Percentiles rank a stretch among this genome's conserved stretches.
Evolutionary conservation across 192 early-diverging fungal genomes (phyloP).

Genomic region (Umbelopsis isabellina): DNA sequence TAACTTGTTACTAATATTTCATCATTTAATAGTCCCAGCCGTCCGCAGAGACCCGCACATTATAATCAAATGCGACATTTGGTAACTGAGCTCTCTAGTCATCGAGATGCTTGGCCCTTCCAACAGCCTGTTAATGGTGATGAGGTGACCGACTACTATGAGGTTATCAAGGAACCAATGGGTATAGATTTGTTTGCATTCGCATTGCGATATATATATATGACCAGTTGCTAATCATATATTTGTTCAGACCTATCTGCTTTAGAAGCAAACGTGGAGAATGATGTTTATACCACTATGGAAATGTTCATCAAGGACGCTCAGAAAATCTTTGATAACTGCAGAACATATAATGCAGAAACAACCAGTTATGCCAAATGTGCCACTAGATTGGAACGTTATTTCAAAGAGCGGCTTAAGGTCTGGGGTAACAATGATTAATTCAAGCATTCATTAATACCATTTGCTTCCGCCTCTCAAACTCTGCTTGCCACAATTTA

Average conservation of each 20-base stretch:
- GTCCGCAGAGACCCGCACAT: constrained; percentile 55
- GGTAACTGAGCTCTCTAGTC: constrained; percentile 76
- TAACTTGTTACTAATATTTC: neutral
- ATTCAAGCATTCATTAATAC: neutral
- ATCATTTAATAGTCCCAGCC: constrained; percentile 31
- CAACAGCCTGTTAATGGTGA: constrained; percentile 84
- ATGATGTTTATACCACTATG: constrained; percentile 80
- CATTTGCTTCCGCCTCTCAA: neutral
- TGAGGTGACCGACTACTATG: constrained; percentile 94
- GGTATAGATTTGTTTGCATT: constrained; percentile 49
- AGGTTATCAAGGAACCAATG: constrained; percentile 97
- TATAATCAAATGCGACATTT: constrained; percentile 74
- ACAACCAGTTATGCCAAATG: constrained; percentile 82
- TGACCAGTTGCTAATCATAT: neutral
- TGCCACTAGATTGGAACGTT: constrained; percentile 75
- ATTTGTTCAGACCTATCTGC: constrained; percentile 73
- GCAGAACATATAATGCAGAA: constrained; percentile 89
- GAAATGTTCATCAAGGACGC: constrained; percentile 85
- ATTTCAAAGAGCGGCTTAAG: constrained; percentile 73
- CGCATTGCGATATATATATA: neutral
- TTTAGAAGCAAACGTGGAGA: constrained; percentile 80
- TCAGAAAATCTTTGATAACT: constrained; percentile 93
- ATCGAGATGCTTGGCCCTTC: constrained; percentile 92
- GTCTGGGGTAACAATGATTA: constrained; percentile 47
- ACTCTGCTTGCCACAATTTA: neutral